Evolutionary conservation across 116 monocot genomes (phyloP), one percentile per base, ranked within the genome.

Genomic region (Papilionanthe hybrid): DNA sequence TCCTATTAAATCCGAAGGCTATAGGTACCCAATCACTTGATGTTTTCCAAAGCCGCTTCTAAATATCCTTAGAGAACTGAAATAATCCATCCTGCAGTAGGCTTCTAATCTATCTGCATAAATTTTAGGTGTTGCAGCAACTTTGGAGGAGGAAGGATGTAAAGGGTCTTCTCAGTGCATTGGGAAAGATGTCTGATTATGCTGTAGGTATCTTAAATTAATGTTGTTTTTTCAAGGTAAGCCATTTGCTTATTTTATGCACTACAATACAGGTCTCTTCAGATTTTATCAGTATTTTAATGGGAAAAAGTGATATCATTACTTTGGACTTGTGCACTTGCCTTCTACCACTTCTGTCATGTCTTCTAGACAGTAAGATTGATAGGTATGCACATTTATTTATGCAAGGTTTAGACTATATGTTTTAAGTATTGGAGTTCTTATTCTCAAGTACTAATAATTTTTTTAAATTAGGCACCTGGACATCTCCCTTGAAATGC

Each of bases 131-230:
- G 13, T 77, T 95, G 77, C 89, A 81, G 56, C 89, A 88, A 29
- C 79, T 90, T 69, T 99, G 95, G 95, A 81, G 85, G 76, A 87
- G 95, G 73, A 89, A 89, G 72, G 93, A 99, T 83, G 47, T 94
- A 42, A 91, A 81, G 79, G 99, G 90, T 73, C 86, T 92, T 60
- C 86, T 95, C 41, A 81, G 74, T 89, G 88, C 95, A 32, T 75
- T 95, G 78, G 89, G 90, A 41, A 93, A 87, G 87, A 95, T 99
- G 89, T 91, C 93, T 81, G 99, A 99, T 90, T 87, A 87, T 90
- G 85, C 91, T 79, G 99, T 95, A 88, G 30, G 94, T 82, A 77
- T 82, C 42, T 72, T 43, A 37, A 49, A 48, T 47, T 28, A 49
- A 73, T 76, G 44, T 17, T 15, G 13, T 11, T 49, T 25, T 75